phyloP scores from a whole-genome alignment of 331 rosid genomes.

The Dryas integrifolia region DNA sequence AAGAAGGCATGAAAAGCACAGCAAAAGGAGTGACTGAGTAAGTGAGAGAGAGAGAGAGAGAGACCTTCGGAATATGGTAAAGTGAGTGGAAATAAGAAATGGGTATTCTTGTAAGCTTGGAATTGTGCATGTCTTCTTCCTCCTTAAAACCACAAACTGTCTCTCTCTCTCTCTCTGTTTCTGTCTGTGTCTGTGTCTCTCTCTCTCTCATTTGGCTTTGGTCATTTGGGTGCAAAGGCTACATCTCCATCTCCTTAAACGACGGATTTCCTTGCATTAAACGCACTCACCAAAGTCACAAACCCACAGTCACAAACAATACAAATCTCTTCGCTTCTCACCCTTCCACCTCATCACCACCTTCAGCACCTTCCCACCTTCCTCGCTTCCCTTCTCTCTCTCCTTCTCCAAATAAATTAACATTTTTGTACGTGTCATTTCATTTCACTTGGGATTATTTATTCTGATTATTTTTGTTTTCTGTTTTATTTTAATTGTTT shows the following conservation, averaged over 20 bases:
- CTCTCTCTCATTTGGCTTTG: conserved; percentile 14
- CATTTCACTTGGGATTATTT: not conserved
- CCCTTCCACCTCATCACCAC: not conserved
- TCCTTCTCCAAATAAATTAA: not conserved
- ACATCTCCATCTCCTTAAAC: conserved; percentile 29
- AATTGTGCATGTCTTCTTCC: conserved; percentile 39
- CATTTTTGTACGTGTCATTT: not conserved
- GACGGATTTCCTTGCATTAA: conserved; percentile 29
- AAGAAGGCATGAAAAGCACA: not conserved
- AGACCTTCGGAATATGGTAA: conserved; percentile 27
- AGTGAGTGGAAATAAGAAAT: conserved; percentile 21
- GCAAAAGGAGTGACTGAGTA: not conserved
- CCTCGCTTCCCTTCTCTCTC: not conserved
- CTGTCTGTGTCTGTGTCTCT: not conserved
- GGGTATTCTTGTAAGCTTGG: conserved; percentile 31
- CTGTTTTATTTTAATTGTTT: no score
- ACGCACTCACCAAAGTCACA: conserved; percentile 27
- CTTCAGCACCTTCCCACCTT: conserved; percentile 32
- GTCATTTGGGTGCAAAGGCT: conserved; percentile 30
- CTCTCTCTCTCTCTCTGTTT: not conserved
- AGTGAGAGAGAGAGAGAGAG: conserved; percentile 10
- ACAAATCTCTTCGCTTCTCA: no score
- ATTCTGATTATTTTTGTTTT: not conserved
- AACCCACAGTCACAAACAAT: not conserved
- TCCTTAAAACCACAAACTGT: conserved; percentile 19